Evolutionary conservation across 768 basidiomycete species (phyloP), one percentile per base, ranked within the genome.

Genomic region (Dentipellis sp.): DNA sequence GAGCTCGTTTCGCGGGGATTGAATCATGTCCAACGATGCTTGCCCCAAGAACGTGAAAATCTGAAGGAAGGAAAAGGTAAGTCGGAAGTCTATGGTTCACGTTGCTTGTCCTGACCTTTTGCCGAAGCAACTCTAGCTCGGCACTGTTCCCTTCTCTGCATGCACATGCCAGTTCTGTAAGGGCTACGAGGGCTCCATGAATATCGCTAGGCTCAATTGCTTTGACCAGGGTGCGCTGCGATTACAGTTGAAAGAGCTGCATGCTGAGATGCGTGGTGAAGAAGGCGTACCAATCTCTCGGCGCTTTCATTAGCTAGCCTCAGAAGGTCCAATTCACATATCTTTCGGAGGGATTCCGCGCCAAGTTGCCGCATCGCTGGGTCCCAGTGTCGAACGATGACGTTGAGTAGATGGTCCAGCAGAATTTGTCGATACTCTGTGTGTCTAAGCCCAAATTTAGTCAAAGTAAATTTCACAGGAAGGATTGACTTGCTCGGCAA

Each of bases 381-480:
- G 65, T 97, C 94, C 94, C 94, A 97, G 69, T 98, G 95, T 53
- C 88, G 77, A 54, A 95, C 64, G 0, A 87, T 85, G 46, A 87
- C 82, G 58, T 80, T 73, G 39, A 90, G 67, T 42, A 97, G 66
- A 66, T 95, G 91, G 53, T 85, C 75, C 49, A 93, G 68, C 54
- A 97, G 72, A 58, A 71, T 77, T 1, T 71, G 57, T 35, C 87
- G 79, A 68, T 97, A 98, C 64, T 88, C 88, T 29, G 65, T 60
- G 68, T 94, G 87, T 63, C 95, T 98, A 59, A 38, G 48, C 34
- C 52, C 50, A n/a, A 34, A 9, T 0, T 40, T 49, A 65, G n/a
- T 45, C 42, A 45, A 45, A 17, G 2, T 11, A 45, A 3, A 45
- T 9, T n/a, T 17, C 14, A 3, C 37, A 48, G 19, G 6, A 29